Conservation (phyloP, 2,329 filamentous ascomycete genomes). For the Neopestalotiopsis sp. region DNA sequence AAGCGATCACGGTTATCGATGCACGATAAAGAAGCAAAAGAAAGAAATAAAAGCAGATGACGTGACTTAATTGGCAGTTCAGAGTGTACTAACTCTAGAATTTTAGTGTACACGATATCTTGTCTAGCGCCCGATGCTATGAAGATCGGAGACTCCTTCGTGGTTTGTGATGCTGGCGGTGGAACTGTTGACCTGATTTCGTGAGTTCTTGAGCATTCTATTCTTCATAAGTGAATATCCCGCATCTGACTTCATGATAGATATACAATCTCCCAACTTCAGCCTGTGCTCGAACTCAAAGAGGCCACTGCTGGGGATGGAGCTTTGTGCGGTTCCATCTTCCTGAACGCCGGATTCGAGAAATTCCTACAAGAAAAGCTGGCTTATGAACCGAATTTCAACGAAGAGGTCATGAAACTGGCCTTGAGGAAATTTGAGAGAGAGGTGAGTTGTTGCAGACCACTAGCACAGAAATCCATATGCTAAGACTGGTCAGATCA, state of each 20-base stretch:
- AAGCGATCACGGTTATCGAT: no score
- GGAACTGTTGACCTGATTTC: conserved; percentile 51
- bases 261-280: conserved; percentile 51
- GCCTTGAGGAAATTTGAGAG: conserved; percentile 52
- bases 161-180: conserved; percentile 61
- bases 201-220: neutral
- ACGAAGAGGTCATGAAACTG: conserved; percentile 44
- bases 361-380: conserved; percentile 51
- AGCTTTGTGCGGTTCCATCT: conserved; percentile 55
- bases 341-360: conserved; percentile 54
- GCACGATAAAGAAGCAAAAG: no score
- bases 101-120: neutral
- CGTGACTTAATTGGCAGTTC: no score
- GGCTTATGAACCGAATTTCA: conserved; percentile 48
- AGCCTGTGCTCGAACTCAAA: conserved; percentile 51
- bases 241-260: neutral
- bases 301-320: conserved; percentile 58
- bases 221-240: neutral
- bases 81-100: neutral
- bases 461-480: no score
- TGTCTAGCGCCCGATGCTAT: conserved; percentile 48
- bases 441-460: conserved; percentile 15
- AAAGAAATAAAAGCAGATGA: no score
- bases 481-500: conserved; percentile 34
- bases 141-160: conserved; percentile 52